Evolutionary conservation across 495 filamentous ascomycete species (phyloP), one percentile per base, ranked within the genome.

Genomic region (Cercophora newfieldiana): DNA sequence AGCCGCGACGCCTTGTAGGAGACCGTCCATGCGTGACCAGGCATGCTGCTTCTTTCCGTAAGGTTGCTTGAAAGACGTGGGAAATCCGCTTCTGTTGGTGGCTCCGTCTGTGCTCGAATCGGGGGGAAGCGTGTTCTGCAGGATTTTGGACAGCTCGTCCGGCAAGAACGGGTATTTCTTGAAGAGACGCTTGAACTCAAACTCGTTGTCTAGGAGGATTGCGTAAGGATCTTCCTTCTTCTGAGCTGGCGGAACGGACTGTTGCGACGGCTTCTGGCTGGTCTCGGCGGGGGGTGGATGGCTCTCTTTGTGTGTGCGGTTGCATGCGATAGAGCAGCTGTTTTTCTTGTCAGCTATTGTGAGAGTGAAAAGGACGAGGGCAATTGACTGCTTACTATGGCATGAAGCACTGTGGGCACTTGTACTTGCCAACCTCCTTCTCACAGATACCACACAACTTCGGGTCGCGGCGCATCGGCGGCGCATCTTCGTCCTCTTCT

Each of bases 271-370:
- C 66, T 24, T 64, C 30, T 30, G 24, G 62, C 28, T 56, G 49
- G 50, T 66, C 29, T 63, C 64, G 26, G 33, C 63, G 51, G 67
- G 62, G 48, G 74, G 69, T 22, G 74, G 61, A 64, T 83, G 77
- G 63, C 70, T 81, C 30, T 77, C 69, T 68, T 85, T 89, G 78
- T 93, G 90, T 28, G 81, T 75, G 67, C 84, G 86, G 63, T 85
- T 89, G 75, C 90, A 93, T 25, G 82, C 77, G 53, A 91, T 80
- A 1, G 89, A 92, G 69, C 90, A 93, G 71, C 90, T 93, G 47
- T 29, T 55, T 53, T 25, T 21, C 44, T 18, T 16, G n/a, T 21
- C 26, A 44, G 16, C 16, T 25, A 5, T 24, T 22, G 28, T 22
- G 56, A 30, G 12, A 28, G 1, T 24, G 49, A 7, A 4, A 30